These are phyloP conservation scores for Colletotrichum lindemuthianum DNA, from an alignment of 2,329 filamentous ascomycete genomes.

Conservation along the genomic window DNA sequence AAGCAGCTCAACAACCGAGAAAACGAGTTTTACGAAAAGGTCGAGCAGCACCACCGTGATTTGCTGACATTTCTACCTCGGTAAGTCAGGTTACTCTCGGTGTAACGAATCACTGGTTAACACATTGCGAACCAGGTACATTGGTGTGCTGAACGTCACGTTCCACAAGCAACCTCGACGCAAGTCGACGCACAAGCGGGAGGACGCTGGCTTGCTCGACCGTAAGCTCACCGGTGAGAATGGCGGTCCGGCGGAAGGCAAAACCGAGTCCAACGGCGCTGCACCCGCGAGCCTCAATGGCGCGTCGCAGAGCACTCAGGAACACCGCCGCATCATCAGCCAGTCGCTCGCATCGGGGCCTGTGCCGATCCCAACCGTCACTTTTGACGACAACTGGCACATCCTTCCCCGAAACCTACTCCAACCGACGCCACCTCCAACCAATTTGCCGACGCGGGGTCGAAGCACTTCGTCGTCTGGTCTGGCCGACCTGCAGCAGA, in stretches of 20 bases:
- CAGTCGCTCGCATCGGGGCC: slow-evolving; percentile 78
- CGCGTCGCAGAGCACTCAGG: slow-evolving; percentile 27
- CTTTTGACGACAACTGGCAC: slow-evolving; percentile 93
- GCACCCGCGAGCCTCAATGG: not conserved
- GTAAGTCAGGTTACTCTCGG: slow-evolving; percentile 54
- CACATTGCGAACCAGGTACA: slow-evolving; percentile 72
- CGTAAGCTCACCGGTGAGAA: slow-evolving; percentile 37
- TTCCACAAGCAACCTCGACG: slow-evolving; percentile 85
- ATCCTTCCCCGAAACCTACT: slow-evolving; percentile 90
- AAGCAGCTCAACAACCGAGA: slow-evolving; percentile 98
- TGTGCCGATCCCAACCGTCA: slow-evolving; percentile 84
- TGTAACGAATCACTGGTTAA: not conserved
- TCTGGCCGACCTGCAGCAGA: slow-evolving; percentile 32
- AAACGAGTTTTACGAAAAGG: slow-evolving; percentile 98
- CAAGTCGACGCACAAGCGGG: slow-evolving; percentile 64
- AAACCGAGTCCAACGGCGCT: slow-evolving; percentile 1
- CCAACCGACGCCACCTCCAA: slow-evolving; percentile 60
- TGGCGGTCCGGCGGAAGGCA: not conserved
- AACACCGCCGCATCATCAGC: slow-evolving; percentile 62
- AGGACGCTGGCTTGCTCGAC: slow-evolving; percentile 48
- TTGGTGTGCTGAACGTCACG: slow-evolving; percentile 95
- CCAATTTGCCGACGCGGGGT: slow-evolving; percentile 43
- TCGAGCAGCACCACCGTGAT: slow-evolving; percentile 90
- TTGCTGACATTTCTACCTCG: slow-evolving; percentile 91
- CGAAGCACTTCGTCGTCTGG: slow-evolving; percentile 49